Percentiles rank a stretch among this genome's conserved stretches.
Evolutionary conservation across 495 filamentous ascomycete genomes (phyloP).

Genomic region (Xylaria telfairii): DNA sequence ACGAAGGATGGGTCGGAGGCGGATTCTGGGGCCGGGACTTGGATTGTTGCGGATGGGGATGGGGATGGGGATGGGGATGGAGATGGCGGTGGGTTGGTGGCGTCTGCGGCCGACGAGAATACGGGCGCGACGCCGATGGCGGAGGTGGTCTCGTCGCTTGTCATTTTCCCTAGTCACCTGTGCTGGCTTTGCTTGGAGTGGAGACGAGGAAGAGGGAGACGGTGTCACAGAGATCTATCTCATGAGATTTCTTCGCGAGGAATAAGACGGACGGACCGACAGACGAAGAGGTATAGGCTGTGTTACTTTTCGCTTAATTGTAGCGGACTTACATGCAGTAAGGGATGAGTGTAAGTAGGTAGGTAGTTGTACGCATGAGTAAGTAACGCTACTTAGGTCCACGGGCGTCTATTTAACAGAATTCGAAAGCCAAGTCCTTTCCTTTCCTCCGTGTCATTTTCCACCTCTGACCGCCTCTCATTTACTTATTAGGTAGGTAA

Average conservation of each 20-base stretch:
- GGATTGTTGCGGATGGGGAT: too few relatives aligned
- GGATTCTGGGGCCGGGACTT: conserved; percentile 15
- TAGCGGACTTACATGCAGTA: not conserved
- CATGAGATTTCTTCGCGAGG: not conserved
- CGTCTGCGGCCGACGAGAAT: not conserved
- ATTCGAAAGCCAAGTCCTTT: too few relatives aligned
- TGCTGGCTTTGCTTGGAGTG: not conserved
- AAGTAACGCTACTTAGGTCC: too few relatives aligned
- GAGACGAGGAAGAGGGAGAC: not conserved
- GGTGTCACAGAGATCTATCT: not conserved
- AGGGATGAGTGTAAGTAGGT: too few relatives aligned
- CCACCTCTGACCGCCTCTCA: too few relatives aligned
- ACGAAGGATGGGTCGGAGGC: conserved; percentile 20
- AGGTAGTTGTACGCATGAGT: too few relatives aligned
- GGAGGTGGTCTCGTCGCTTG: not conserved
- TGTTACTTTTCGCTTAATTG: not conserved
- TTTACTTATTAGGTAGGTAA: too few relatives aligned
- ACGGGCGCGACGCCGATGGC: not conserved
- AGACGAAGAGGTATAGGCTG: not conserved
- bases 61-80: too few relatives aligned
- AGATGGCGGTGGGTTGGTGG: not conserved
- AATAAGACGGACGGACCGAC: not conserved
- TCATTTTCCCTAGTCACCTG: not conserved
- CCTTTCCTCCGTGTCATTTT: too few relatives aligned
- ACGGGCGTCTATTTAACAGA: not conserved